A percentile compares a stretch with the other conserved stretches of the same genome.
phyloP scores from a whole-genome alignment of 345 rosid genomes.

The Erysimum cheiranthoides region DNA sequence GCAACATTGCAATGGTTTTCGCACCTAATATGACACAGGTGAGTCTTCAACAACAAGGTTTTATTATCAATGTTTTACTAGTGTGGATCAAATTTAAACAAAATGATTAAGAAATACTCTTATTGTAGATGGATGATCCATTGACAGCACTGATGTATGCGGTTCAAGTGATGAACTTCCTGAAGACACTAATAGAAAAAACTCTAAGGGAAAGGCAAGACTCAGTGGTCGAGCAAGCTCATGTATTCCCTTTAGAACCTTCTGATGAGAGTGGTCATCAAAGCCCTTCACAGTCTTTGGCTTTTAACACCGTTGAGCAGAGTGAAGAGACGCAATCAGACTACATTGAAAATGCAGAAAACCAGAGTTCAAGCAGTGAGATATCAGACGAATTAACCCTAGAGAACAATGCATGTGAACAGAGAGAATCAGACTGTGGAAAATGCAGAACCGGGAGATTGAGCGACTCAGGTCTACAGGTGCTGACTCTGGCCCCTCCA shows the following conservation, averaged over 20 bases:
- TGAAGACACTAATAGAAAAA: constrained; percentile 71
- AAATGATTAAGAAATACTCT: neutral
- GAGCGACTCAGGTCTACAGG: constrained; percentile 48
- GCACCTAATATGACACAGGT: constrained; percentile 99
- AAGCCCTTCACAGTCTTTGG: constrained; percentile 53
- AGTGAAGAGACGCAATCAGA: constrained; percentile 54
- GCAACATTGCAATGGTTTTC: constrained; percentile 95
- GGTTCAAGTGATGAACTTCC: constrained; percentile 98
- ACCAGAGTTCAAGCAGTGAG: constrained; percentile 42
- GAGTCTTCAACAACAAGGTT: constrained; percentile 34
- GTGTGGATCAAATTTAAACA: neutral
- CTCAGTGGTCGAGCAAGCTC: constrained; percentile 53
- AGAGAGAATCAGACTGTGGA: constrained; percentile 27
- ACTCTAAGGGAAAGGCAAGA: constrained; percentile 73
- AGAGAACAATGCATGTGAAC: constrained; percentile 7
- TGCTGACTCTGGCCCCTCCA: constrained; percentile 47
- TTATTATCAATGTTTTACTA: neutral
- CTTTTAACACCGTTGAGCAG: constrained; percentile 42
- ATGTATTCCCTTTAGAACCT: constrained; percentile 56
- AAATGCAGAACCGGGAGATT: constrained; percentile 48
- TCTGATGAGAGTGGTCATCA: constrained; percentile 69
- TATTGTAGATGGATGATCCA: constrained; percentile 91
- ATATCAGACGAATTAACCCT: constrained; percentile 36
- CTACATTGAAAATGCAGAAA: constrained; percentile 44
- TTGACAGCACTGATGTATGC: constrained; percentile 93